Evolutionary conservation across 257 asterid species (phyloP).

Genomic region (Fraxinus cuspidata): DNA sequence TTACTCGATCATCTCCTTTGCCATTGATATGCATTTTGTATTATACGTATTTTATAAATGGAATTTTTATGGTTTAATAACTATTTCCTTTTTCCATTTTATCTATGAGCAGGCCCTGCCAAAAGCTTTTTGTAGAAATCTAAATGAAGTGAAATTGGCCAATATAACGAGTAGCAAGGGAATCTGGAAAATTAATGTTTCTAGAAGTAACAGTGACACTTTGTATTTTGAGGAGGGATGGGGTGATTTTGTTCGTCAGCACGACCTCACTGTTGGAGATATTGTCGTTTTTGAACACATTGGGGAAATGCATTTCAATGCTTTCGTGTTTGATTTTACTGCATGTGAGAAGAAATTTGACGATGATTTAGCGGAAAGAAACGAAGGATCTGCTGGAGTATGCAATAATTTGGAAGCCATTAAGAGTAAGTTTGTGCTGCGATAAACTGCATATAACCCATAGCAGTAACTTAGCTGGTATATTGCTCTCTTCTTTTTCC

Average conservation of each 20-base stretch:
- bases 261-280: constrained; percentile 22
- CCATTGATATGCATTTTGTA: too few relatives aligned
- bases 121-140: constrained; percentile 13
- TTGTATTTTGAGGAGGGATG: constrained; percentile 26
- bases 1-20: too few relatives aligned
- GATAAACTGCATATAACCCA: not conserved
- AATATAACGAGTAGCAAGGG: constrained; percentile 16
- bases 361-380: not conserved
- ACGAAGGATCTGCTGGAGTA: not conserved
- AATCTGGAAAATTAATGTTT: constrained; percentile 1
- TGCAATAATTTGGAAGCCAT: not conserved
- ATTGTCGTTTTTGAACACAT: constrained; percentile 21
- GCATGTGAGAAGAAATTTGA: constrained; percentile 21
- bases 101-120: constrained; percentile 19
- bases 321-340: constrained; percentile 8
- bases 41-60: too few relatives aligned
- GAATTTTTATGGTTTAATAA: too few relatives aligned
- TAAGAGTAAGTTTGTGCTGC: not conserved
- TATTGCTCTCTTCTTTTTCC: not conserved
- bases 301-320: constrained; percentile 18
- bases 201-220: not conserved
- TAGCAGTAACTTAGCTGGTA: too few relatives aligned
- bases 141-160: constrained; percentile 17
- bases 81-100: not conserved
- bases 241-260: constrained; percentile 17